Conservation (phyloP, 306 rosid genomes). For the Cicer arietinum region DNA sequence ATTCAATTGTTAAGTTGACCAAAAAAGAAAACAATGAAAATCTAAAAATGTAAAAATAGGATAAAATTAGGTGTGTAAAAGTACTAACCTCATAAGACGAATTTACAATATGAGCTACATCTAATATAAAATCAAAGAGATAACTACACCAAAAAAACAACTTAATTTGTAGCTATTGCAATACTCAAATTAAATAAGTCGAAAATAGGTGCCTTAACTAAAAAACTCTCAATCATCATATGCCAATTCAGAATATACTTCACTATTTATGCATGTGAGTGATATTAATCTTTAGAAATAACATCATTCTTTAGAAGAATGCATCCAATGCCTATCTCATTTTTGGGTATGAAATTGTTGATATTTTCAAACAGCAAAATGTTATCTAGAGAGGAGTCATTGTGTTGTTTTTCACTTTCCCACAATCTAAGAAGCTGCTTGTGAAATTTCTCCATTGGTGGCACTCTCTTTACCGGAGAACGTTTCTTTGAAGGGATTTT, state of each 20-base stretch:
- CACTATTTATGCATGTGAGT: neutral
- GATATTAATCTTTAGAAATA: neutral
- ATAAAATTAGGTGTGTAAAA: too few species aligned
- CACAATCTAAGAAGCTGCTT: neutral
- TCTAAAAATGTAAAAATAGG: too few species aligned
- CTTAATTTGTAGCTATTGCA: neutral
- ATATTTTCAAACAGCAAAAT: neutral
- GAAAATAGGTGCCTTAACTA: neutral
- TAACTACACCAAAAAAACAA: neutral
- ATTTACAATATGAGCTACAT: too few species aligned
- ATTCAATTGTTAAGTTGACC: too few species aligned
- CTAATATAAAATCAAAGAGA: too few species aligned
- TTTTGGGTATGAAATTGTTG: slow-evolving; percentile 13
- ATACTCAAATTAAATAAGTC: neutral
- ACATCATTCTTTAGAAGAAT: slow-evolving; percentile 1
- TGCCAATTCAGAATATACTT: neutral
- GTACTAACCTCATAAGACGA: too few species aligned
- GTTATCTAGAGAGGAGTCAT: neutral
- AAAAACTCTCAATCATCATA: neutral
- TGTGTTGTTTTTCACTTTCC: too few species aligned
- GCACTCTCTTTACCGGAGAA: neutral
- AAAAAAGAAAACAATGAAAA: too few species aligned
- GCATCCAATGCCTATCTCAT: slow-evolving; percentile 43
- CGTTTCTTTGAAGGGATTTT: slow-evolving; percentile 25
- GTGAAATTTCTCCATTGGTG: neutral